Evolutionary conservation across 2,329 filamentous ascomycete genomes (phyloP).

Genomic region (Emergomyces pasteurianus): DNA sequence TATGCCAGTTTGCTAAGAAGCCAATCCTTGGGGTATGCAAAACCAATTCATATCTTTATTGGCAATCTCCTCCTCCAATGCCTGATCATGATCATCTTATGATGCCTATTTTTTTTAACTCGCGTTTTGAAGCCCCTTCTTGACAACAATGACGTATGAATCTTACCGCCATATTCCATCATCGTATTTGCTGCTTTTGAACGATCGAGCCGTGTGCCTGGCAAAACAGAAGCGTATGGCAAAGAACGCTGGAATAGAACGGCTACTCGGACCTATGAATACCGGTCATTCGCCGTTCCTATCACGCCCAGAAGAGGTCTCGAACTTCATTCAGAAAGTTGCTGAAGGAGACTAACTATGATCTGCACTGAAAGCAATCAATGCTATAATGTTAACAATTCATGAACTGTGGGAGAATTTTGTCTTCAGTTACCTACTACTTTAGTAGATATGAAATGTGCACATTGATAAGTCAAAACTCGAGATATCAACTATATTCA

Average conservation of each 20-base stretch:
- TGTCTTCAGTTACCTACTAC: not conserved
- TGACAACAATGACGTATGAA: slow-evolving; percentile 1
- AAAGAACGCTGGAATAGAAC: slow-evolving; percentile 1
- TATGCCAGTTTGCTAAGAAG: not conserved
- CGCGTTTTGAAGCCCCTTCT: not conserved
- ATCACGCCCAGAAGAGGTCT: slow-evolving; percentile 4
- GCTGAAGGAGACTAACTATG: not conserved
- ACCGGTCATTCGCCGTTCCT: slow-evolving; percentile 7
- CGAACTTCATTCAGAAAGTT: not conserved
- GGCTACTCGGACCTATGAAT: not conserved
- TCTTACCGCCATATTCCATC: slow-evolving; percentile 5
- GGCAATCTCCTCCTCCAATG: not conserved
- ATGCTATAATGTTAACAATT: not conserved
- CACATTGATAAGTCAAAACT: too few species aligned
- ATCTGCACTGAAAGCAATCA: not conserved
- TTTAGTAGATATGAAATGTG: not conserved
- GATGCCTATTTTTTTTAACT: not conserved
- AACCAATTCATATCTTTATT: not conserved
- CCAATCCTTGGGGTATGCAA: slow-evolving; percentile 1
- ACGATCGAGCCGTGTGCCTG: slow-evolving; percentile 1
- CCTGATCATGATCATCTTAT: not conserved
- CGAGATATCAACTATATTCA: too few species aligned
- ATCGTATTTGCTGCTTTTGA: slow-evolving; percentile 2
- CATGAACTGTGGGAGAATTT: not conserved
- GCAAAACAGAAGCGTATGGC: slow-evolving; percentile 3